Percentiles rank a stretch among this genome's conserved stretches.
Evolutionary conservation across 1,284 basidiomycete genomes (phyloP).

Genomic region (Omphalotus olearius): DNA sequence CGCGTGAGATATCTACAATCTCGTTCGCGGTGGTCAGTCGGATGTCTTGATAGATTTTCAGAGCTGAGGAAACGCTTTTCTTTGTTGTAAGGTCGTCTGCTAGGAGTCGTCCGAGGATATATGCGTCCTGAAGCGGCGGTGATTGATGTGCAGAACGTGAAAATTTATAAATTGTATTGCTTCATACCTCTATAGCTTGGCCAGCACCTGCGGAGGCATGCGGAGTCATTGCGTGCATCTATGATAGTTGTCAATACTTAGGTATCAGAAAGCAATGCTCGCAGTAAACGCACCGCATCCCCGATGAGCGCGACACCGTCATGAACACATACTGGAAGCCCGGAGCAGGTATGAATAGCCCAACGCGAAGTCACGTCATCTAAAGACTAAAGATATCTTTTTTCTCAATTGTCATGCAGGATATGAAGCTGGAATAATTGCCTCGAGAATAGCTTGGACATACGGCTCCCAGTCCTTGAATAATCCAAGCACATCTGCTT

Average conservation of each 20-base stretch:
- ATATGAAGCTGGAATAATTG: constrained; percentile 19
- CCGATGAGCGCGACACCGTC: constrained; percentile 36
- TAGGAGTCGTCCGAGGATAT: constrained; percentile 31
- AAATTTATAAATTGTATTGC: not conserved
- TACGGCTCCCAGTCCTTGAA: constrained; percentile 46
- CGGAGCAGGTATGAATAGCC: constrained; percentile 39
- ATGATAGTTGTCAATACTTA: constrained; percentile 7
- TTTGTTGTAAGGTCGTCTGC: not conserved
- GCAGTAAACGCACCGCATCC: constrained; percentile 36
- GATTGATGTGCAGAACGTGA: not conserved
- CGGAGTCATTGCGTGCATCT: constrained; percentile 51
- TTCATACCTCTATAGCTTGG: constrained; percentile 47
- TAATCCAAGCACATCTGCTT: constrained; percentile 30
- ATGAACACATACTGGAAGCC: constrained; percentile 33
- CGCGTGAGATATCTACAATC: not conserved
- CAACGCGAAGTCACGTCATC: constrained; percentile 35
- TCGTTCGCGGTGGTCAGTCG: not conserved
- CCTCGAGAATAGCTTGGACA: constrained; percentile 40
- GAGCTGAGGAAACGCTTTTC: not conserved
- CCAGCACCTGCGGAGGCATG: constrained; percentile 51
- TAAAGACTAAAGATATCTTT: constrained; percentile 8
- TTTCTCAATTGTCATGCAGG: not conserved
- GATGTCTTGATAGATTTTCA: not conserved
- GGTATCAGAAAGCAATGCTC: not conserved
- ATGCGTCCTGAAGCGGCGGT: constrained; percentile 41